These are phyloP conservation scores for Penicillium coffeae DNA, from an alignment of 495 filamentous ascomycete species.

Conservation along the genomic window DNA sequence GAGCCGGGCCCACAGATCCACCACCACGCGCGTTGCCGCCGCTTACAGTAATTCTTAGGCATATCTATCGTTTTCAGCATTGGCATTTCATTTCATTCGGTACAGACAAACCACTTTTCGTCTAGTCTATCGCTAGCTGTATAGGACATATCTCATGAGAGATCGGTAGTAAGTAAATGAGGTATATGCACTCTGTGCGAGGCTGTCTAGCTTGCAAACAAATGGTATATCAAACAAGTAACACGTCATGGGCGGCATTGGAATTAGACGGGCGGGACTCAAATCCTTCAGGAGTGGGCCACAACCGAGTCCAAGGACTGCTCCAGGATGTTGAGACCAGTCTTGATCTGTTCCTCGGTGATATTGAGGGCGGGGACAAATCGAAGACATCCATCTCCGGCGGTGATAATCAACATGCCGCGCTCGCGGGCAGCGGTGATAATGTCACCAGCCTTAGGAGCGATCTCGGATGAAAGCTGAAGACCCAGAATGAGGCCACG, in stretches of 20 bases:
- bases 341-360: slow-evolving; percentile 67
- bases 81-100: no score
- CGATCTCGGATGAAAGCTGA: slow-evolving; percentile 69
- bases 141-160: background rate
- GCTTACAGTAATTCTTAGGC: no score
- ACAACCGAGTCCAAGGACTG: slow-evolving; percentile 63
- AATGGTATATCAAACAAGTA: slow-evolving; percentile 22
- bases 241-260: slow-evolving; percentile 15
- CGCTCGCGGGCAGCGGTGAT: slow-evolving; percentile 83
- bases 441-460: slow-evolving; percentile 52
- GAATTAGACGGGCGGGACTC: slow-evolving; percentile 1
- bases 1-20: slow-evolving; percentile 8
- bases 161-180: background rate
- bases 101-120: background rate
- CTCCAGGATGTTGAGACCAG: slow-evolving; percentile 71
- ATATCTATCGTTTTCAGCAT: no score
- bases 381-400: slow-evolving; percentile 80
- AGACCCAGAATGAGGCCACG: slow-evolving; percentile 80
- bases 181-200: slow-evolving; percentile 8
- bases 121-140: slow-evolving; percentile 3
- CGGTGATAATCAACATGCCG: slow-evolving; percentile 86
- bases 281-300: slow-evolving; percentile 14
- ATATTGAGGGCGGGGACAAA: slow-evolving; percentile 84
- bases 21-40: slow-evolving; percentile 7
- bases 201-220: slow-evolving; percentile 5